phyloP scores from a whole-genome alignment of 495 filamentous ascomycete genomes.

The Penicillium argentinense region DNA sequence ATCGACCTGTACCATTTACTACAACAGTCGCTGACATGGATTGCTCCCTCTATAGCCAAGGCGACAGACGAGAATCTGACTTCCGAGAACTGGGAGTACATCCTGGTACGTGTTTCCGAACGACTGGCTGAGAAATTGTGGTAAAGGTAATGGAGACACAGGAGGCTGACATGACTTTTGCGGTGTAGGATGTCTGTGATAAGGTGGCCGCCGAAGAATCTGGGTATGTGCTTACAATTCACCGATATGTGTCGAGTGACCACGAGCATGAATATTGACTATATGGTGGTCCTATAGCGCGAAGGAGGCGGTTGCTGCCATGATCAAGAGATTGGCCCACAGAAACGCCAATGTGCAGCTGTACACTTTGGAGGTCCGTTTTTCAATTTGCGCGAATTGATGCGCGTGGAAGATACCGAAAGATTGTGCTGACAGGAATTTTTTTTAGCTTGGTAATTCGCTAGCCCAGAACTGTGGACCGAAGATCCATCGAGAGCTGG shows the following conservation, averaged over 20 bases:
- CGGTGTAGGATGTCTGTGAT: conserved; percentile 83
- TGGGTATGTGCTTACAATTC: conserved; percentile 48
- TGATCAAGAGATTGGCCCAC: conserved; percentile 96
- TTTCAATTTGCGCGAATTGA: background rate
- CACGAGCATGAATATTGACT: conserved; percentile 15
- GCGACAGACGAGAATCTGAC: conserved; percentile 98
- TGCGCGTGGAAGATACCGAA: background rate
- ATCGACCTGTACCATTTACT: background rate
- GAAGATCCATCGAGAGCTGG: conserved; percentile 88
- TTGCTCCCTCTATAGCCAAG: conserved; percentile 65
- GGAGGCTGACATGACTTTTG: conserved; percentile 19
- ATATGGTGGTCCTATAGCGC: conserved; percentile 44
- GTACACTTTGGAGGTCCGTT: conserved; percentile 86
- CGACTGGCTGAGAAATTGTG: background rate
- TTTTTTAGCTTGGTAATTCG: conserved; percentile 79
- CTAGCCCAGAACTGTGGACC: conserved; percentile 93
- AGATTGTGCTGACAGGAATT: too few relatives aligned
- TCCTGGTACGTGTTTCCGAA: conserved; percentile 60
- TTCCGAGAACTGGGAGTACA: conserved; percentile 97
- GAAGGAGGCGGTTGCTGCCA: conserved; percentile 87
- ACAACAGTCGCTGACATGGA: conserved; percentile 21
- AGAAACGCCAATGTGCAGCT: conserved; percentile 99
- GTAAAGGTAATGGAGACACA: background rate
- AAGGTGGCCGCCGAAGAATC: conserved; percentile 69
- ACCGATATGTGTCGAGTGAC: background rate